A percentile compares a stretch with the other conserved stretches of the same genome.
Evolutionary conservation across 768 basidiomycete species (phyloP).

Genomic region (Lactarius pseudohatsudake): DNA sequence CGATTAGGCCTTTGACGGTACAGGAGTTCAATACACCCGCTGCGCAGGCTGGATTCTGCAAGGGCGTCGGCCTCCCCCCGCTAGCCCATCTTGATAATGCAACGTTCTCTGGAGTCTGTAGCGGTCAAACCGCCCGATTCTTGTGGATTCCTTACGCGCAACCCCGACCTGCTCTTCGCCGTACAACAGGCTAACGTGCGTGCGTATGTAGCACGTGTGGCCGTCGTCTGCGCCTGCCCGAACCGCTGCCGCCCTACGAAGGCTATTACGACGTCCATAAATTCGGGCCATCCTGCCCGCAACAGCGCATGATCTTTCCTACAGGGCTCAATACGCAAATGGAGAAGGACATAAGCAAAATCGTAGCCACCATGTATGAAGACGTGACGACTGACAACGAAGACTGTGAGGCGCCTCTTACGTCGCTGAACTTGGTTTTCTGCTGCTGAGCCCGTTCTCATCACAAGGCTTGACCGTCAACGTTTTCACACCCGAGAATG

Average conservation of each 20-base stretch:
- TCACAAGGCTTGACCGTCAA: slow-evolving; percentile 28
- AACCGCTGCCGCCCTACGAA: slow-evolving; percentile 24
- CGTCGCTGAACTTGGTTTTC: background rate
- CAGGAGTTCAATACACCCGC: background rate
- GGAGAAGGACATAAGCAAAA: slow-evolving; percentile 8
- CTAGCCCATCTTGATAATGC: slow-evolving; percentile 32
- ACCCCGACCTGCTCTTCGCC: slow-evolving; percentile 22
- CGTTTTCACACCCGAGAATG: slow-evolving; percentile 16
- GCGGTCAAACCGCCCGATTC: slow-evolving; percentile 27
- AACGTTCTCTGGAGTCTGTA: slow-evolving; percentile 30
- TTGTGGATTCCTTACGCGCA: slow-evolving; percentile 35
- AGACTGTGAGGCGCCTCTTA: slow-evolving; percentile 23
- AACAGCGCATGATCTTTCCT: slow-evolving; percentile 28
- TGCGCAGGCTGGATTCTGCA: background rate
- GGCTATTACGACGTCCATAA: slow-evolving; percentile 27
- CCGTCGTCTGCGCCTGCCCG: slow-evolving; percentile 30
- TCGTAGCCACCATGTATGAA: slow-evolving; percentile 23
- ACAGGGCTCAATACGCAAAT: background rate
- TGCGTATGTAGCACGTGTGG: slow-evolving; percentile 13
- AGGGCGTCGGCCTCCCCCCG: slow-evolving; percentile 1
- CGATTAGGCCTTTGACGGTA: background rate
- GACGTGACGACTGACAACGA: slow-evolving; percentile 22
- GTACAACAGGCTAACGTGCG: background rate
- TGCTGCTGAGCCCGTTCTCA: background rate
- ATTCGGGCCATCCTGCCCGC: slow-evolving; percentile 34